Evolutionary conservation across 176 grass and related monocot genomes (phyloP).

Genomic region (Otatea glauca): DNA sequence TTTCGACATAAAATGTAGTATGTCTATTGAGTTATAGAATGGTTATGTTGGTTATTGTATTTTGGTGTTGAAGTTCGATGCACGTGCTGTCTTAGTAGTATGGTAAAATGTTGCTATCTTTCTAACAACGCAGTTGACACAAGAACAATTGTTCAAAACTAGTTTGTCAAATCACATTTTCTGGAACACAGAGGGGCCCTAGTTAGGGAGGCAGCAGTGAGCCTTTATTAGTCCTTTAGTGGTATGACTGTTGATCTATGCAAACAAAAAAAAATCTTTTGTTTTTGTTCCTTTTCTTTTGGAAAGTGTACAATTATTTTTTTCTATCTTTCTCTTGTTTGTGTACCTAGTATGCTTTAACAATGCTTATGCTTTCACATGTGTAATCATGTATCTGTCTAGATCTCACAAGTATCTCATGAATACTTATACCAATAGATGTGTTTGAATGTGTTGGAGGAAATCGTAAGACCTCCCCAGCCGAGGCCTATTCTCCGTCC

Average conservation of each 20-base stretch:
- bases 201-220: neutral
- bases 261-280: neutral
- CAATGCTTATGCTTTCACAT: slow-evolving; percentile 2
- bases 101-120: neutral
- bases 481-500: no score
- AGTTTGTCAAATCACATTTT: neutral
- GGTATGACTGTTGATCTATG: neutral
- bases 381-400: neutral
- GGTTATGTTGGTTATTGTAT: neutral
- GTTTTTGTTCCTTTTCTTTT: no score
- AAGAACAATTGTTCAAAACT: neutral
- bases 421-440: neutral
- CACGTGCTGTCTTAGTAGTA: neutral
- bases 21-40: neutral
- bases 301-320: neutral
- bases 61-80: neutral
- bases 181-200: neutral
- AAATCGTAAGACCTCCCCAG: no score
- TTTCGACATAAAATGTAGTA: neutral
- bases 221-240: neutral
- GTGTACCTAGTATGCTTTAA: neutral
- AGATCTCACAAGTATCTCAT: neutral
- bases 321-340: neutral
- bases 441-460: neutral
- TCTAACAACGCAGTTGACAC: neutral